Conservation (phyloP, 2,329 filamentous ascomycete species). For the Alternaria arbusti region DNA sequence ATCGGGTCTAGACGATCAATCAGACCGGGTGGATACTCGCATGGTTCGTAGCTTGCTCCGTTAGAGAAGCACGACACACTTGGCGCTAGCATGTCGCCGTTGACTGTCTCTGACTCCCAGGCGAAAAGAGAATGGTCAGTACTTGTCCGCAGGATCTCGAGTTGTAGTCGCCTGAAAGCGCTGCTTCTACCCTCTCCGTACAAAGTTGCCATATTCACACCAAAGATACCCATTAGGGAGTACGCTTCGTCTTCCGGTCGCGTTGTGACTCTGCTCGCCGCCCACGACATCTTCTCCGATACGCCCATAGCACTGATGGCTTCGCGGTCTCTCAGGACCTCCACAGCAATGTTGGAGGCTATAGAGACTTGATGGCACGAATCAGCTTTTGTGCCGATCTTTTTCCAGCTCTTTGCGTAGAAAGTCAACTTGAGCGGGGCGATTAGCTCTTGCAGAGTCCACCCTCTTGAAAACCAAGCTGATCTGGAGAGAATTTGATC, state of each 20-base stretch:
- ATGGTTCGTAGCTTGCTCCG: not conserved
- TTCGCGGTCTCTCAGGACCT: not conserved
- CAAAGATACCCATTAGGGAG: not conserved
- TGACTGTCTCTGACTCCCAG: not conserved
- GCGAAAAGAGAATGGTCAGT: not conserved
- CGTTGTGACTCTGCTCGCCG: not conserved
- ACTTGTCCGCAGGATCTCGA: not conserved
- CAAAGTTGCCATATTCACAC: not conserved
- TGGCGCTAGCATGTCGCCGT: not conserved
- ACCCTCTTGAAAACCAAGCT: not conserved
- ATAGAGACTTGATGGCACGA: not conserved
- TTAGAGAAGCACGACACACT: not conserved
- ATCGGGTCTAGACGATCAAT: not conserved
- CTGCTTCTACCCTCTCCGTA: not conserved
- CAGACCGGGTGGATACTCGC: not conserved
- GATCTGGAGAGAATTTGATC: not conserved
- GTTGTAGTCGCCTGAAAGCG: not conserved
- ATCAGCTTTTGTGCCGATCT: not conserved
- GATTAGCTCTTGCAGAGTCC: not conserved
- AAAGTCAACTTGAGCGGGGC: not conserved
- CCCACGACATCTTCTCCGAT: not conserved
- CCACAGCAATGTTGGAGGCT: not conserved
- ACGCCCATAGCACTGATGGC: not conserved
- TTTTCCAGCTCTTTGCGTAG: not conserved
- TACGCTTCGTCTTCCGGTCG: not conserved